Evolutionary conservation across 2,329 filamentous ascomycete genomes (phyloP).

Genomic region (Xylaria sp.): DNA sequence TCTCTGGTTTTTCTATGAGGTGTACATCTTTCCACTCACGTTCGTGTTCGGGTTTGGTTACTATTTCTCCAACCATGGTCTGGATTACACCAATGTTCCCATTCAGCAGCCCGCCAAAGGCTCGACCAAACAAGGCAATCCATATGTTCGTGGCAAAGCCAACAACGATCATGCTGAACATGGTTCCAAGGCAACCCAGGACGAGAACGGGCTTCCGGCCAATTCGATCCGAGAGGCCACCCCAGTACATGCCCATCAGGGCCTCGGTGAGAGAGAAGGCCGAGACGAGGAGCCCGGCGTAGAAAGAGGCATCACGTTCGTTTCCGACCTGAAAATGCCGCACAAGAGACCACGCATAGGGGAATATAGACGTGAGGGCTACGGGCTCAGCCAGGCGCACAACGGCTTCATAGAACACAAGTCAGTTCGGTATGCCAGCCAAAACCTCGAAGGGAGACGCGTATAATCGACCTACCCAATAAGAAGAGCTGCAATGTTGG

Average conservation of each 20-base stretch:
- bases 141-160: conserved; percentile 86
- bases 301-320: conserved; percentile 82
- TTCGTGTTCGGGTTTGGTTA: conserved; percentile 85
- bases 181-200: conserved; percentile 82
- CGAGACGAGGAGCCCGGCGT: conserved; percentile 87
- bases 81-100: conserved; percentile 92
- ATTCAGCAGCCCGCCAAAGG: conserved; percentile 83
- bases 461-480: conserved; percentile 69
- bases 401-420: conserved; percentile 69
- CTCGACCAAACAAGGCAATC: conserved; percentile 80
- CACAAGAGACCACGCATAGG: conserved; percentile 87
- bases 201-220: conserved; percentile 88
- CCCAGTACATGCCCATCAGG: conserved; percentile 89
- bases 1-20: conserved; percentile 3
- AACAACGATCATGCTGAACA: conserved; percentile 83
- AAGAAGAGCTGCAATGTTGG: conserved; percentile 85
- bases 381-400: conserved; percentile 93
- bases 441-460: neutral
- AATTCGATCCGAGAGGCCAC: conserved; percentile 80
- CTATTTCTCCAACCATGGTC: conserved; percentile 91
- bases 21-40: conserved; percentile 63
- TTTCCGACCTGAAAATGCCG: conserved; percentile 78
- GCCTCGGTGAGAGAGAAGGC: conserved; percentile 86
- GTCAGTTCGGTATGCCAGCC: conserved; percentile 24
- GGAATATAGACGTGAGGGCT: conserved; percentile 91